These are phyloP conservation scores for Clarireedia homoeocarpa DNA, from an alignment of 2,329 filamentous ascomycete species.

Conservation along the genomic window DNA sequence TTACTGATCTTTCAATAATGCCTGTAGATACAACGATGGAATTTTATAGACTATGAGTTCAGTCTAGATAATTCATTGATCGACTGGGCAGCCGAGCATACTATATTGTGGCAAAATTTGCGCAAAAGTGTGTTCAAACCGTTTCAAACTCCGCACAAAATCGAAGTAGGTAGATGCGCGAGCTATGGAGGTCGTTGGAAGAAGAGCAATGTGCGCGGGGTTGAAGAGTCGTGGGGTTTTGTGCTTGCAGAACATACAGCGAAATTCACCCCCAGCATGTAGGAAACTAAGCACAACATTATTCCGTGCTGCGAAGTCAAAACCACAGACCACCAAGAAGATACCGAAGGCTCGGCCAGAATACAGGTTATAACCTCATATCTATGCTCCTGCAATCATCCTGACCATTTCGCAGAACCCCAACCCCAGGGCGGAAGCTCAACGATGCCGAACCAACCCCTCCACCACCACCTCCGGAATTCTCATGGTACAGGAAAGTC, in stretches of 20 bases:
- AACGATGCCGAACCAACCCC: not conserved
- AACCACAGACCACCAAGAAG: not conserved
- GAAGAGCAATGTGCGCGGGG: not conserved
- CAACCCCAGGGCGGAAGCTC: slow-evolving; percentile 12
- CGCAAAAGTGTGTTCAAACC: too few relatives aligned
- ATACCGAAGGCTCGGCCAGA: not conserved
- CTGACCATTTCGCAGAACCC: slow-evolving; percentile 13
- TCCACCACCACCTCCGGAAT: not conserved
- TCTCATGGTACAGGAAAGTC: slow-evolving; percentile 17
- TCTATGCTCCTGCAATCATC: not conserved
- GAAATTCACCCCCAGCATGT: not conserved
- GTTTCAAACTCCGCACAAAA: too few relatives aligned
- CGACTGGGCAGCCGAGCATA: too few relatives aligned
- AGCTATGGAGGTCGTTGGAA: slow-evolving; percentile 2
- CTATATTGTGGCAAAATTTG: too few relatives aligned
- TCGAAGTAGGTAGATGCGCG: too few relatives aligned
- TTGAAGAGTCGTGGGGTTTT: not conserved
- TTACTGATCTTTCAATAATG: too few relatives aligned
- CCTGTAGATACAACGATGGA: too few relatives aligned
- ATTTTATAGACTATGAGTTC: too few relatives aligned
- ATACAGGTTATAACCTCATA: slow-evolving; percentile 1
- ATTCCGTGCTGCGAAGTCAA: not conserved
- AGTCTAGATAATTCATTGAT: too few relatives aligned
- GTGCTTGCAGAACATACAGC: not conserved
- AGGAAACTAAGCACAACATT: slow-evolving; percentile 4